Conservation (phyloP, 495 filamentous ascomycete genomes). For the Hypoxylon rickii region DNA sequence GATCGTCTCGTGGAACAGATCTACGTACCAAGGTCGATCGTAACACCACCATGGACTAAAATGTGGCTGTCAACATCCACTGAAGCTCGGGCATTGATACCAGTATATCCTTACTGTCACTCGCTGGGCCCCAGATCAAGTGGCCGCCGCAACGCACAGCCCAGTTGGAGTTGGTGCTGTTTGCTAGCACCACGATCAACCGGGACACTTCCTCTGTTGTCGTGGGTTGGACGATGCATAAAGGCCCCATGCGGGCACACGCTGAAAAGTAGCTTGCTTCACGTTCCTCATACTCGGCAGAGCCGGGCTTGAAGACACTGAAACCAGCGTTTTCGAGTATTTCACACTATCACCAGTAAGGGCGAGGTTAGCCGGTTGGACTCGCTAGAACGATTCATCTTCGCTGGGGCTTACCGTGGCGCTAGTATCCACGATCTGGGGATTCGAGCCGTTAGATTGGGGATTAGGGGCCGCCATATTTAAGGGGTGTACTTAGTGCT, state of each 20-base stretch:
- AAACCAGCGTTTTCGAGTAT: not conserved
- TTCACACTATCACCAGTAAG: not conserved
- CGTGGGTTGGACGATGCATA: not conserved
- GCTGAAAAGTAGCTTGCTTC: not conserved
- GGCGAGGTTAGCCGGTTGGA: not conserved
- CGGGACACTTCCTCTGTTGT: not conserved
- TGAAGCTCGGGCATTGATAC: not conserved
- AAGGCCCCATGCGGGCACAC: not conserved
- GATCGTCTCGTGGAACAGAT: constrained; percentile 27
- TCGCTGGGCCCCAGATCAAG: not conserved
- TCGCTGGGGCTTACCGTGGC: not conserved
- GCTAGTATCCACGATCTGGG: not conserved
- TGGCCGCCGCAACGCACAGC: constrained; percentile 4
- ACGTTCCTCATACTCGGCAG: not conserved
- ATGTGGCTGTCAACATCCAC: not conserved
- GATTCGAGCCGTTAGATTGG: too few relatives aligned
- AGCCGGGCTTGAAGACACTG: not conserved
- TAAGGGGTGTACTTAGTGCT: not conserved
- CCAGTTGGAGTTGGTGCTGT: not conserved
- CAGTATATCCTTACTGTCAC: not conserved
- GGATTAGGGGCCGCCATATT: not conserved
- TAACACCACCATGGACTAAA: not conserved
- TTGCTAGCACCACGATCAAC: not conserved
- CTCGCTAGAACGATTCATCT: too few relatives aligned
- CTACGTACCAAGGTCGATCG: not conserved